phyloP scores from a whole-genome alignment of 768 basidiomycete species.

The Ramaria rubella region DNA sequence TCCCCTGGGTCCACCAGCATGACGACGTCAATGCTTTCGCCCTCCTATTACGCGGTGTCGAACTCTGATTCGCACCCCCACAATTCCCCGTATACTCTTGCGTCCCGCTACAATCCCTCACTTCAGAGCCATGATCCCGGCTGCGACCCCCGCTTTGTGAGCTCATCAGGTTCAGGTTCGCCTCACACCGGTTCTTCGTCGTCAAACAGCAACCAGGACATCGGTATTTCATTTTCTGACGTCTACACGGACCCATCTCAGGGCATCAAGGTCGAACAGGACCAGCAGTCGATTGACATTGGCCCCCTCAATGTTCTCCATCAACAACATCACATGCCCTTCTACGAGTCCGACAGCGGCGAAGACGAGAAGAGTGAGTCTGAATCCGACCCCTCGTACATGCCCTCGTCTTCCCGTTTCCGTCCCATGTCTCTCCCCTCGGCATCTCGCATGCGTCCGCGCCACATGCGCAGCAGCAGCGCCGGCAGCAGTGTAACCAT shows the following conservation, averaged over 20 bases:
- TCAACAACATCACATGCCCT: neutral
- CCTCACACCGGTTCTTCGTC: neutral
- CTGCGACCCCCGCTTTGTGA: neutral
- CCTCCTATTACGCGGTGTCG: neutral
- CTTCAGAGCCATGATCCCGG: neutral
- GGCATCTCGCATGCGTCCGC: neutral
- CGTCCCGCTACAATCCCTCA: neutral
- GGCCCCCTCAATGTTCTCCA: neutral
- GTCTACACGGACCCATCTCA: neutral
- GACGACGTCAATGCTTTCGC: neutral
- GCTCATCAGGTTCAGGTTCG: neutral
- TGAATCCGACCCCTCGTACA: neutral
- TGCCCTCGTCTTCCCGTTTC: conserved; percentile 1
- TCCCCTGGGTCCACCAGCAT: neutral
- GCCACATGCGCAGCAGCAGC: neutral
- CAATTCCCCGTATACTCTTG: neutral
- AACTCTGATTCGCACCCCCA: neutral
- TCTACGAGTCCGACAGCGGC: conserved; percentile 1
- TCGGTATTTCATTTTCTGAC: neutral
- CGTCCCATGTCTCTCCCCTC: neutral
- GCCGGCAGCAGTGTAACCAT: neutral
- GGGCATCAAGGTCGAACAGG: neutral
- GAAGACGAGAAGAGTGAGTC: neutral
- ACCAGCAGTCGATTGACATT: neutral
- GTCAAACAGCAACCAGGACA: neutral